A percentile compares a stretch with the other conserved stretches of the same genome.
phyloP scores from a whole-genome alignment of 2,329 filamentous ascomycete genomes.

The Microcera coccophila region DNA sequence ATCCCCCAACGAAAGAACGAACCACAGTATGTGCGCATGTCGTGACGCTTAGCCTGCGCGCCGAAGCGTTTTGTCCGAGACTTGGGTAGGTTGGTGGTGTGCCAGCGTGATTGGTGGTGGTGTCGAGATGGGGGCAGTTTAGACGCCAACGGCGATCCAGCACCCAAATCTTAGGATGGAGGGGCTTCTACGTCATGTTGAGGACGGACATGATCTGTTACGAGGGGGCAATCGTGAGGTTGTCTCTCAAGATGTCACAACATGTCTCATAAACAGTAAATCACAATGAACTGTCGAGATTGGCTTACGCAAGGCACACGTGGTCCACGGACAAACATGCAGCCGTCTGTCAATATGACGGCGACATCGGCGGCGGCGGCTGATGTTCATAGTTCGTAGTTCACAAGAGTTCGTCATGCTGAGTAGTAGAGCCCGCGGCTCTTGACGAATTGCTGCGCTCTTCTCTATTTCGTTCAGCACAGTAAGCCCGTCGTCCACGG shows the following conservation, averaged over 20 bases:
- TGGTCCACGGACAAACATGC: background rate
- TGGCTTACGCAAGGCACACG: too few relatives aligned
- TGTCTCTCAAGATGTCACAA: background rate
- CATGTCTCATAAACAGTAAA: too few relatives aligned
- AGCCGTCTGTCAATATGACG: background rate
- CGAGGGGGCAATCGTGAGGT: too few relatives aligned
- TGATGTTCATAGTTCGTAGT: too few relatives aligned
- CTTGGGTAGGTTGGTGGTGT: background rate
- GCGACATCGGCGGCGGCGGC: background rate
- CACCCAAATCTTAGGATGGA: conserved; percentile 15
- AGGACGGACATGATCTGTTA: conserved; percentile 21
- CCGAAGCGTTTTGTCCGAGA: background rate
- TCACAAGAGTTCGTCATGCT: too few relatives aligned
- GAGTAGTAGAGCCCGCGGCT: conserved; percentile 2
- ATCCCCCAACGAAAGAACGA: background rate
- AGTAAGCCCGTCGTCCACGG: conserved; percentile 5
- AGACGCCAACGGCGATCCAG: conserved; percentile 22
- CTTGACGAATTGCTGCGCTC: background rate
- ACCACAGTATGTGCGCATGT: background rate
- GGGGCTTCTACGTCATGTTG: conserved; percentile 22
- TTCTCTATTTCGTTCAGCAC: too few relatives aligned
- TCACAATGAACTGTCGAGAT: too few relatives aligned
- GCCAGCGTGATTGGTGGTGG: conserved; percentile 16
- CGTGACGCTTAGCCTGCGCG: background rate
- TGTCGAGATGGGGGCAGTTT: conserved; percentile 24